Base-by-base conservation (phyloP, 805 yeast genomes). In the Blastobotrys robertii region DNA sequence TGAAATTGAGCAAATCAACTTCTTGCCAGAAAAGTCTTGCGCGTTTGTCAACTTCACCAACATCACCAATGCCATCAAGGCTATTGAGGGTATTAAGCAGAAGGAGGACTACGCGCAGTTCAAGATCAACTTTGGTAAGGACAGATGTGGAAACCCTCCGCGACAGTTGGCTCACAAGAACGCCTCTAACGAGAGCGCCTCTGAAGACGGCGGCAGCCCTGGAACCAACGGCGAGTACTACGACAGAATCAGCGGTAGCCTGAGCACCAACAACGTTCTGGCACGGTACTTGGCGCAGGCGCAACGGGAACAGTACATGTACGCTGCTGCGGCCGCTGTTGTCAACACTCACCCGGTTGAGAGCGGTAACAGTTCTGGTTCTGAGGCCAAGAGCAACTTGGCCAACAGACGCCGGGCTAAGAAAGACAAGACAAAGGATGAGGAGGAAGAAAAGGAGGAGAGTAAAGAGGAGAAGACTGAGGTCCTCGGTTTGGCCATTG, bases 111-210 rank as follows among this genome's bases (percentile, higher is more conserved):
- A 66, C 45, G 71, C 73, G 51, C 72, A 73, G 46, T 71, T 87
- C 54, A 85, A 85, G 62, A 82, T 90, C 52, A 86, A 87, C 59
- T 88, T 84, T 59, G 97, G 97, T 41, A 87, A 87, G 58, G 95
- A 86, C 60, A 74, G 98, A 57, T 90, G 97, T 63, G 97, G 97
- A 28, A 86, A 88, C 58, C 78, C 86, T 46, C 96, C 97, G 39
- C 73, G 94, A 19, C 49, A 45, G 38, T 38, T 39, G 13, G 34
- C 38, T 4, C 44, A 41, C 25, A 19, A 19, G 25, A 19, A 19
- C 25, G 25, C 25, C 22, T 16, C 37, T 7, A 13, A 13, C n/a
- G 37, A 34, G 22, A 13, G 34, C 34, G 34, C 13, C 14, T 31
- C 14, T 31, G 34, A 31, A 6, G 34, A 13, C 14, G 34, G 14